Base-by-base conservation (phyloP, 2,329 filamentous ascomycete species). In the Aspergillus sp. region DNA sequence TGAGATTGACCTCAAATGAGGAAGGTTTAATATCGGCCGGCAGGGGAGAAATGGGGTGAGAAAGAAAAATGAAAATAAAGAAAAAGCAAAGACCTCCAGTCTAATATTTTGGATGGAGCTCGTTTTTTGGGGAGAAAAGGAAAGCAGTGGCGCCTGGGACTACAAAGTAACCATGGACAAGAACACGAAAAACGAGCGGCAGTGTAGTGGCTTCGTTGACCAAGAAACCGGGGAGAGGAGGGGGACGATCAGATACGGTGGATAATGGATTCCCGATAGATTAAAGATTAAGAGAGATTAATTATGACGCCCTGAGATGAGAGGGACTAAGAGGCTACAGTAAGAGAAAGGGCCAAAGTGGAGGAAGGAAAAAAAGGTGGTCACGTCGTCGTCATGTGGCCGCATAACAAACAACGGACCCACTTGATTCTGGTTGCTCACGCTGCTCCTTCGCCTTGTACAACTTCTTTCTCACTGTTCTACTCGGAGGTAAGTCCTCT, bases 191-290 rank as follows among this genome's bases (percentile, higher is more conserved):
- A 42, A 51, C 50, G 42, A 39, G 49, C 42, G 55, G 55, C 55
- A 56, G 55, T 42, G 46, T 26, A 32, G 42, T 58, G 36, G 26
- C 46, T 46, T 31, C 39, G 59, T 61, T 63, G 59, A 61, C 59
- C 56, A 63, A 58, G 58, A 42, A 61, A 63, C 55, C 32, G 36
- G 45, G 36, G 18, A 22, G 56, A 59, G 29, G 26, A 29, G 26
- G 20, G n/a, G 46, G 57, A 62, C 39, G 58, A 63, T 63, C 58
- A 54, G 22, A 51, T 50, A 32, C 7, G 52, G 55, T 42, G 16
- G 20, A 24, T 24, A 24, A 5, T 24, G 24, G 31, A 47, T 20
- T 31, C 46, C 29, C 36, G 42, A 46, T 46, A 46, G 18, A 36
- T 36, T 36, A 36, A 36, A 36, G 32, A 36, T 36, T 36, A 12